Evolutionary conservation across 441 rosid genomes (phyloP).

Genomic region (Manihot esculenta): DNA sequence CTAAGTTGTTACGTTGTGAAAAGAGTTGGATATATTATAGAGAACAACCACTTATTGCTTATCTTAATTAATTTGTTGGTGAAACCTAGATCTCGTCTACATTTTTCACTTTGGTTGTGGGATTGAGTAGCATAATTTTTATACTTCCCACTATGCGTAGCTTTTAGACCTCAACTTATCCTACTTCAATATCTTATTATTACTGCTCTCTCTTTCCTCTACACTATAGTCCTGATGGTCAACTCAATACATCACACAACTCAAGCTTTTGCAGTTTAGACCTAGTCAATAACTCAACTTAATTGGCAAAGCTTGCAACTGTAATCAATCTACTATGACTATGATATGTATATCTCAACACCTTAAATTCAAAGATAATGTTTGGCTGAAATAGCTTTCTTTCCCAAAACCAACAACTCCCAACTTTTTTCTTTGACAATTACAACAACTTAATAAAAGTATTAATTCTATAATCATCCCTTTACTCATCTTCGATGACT

Average conservation of each 20-base stretch:
- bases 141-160: not conserved
- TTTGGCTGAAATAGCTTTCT: slow-evolving; percentile 9
- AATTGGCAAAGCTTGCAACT: not conserved
- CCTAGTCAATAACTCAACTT: slow-evolving; percentile 26
- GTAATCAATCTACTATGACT: too few species aligned
- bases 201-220: not conserved
- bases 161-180: slow-evolving; percentile 1
- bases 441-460: not conserved
- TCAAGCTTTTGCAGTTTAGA: slow-evolving; percentile 18
- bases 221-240: slow-evolving; percentile 31
- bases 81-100: slow-evolving; percentile 16
- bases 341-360: not conserved
- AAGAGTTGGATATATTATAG: slow-evolving; percentile 24
- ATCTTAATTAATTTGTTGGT: not conserved
- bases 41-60: slow-evolving; percentile 34
- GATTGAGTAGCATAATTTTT: slow-evolving; percentile 16
- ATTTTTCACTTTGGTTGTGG: slow-evolving; percentile 18
- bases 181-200: slow-evolving; percentile 8
- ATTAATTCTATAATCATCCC: not conserved
- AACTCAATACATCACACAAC: slow-evolving; percentile 26
- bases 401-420: slow-evolving; percentile 18
- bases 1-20: slow-evolving; percentile 8
- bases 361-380: slow-evolving; percentile 3
- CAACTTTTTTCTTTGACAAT: slow-evolving; percentile 8
- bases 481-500: slow-evolving; percentile 5